Evolutionary conservation across 352 stramenopile genomes (phyloP), one percentile per base, ranked within the genome.

Genomic region (Globisporangium ultimum): DNA sequence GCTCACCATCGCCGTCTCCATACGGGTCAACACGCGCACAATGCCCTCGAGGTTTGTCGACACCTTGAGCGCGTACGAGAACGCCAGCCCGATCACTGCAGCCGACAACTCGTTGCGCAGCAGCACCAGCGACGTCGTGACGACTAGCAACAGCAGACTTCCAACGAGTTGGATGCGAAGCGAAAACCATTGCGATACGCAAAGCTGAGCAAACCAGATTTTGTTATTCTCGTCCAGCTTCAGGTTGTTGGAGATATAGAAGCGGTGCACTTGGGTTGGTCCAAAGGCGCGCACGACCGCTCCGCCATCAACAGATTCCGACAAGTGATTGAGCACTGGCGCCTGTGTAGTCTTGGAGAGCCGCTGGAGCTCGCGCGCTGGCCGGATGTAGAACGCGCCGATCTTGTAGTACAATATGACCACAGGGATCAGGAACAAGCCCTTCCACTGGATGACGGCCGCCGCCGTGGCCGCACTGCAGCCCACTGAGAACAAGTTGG

Each of bases 1-100:
- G 42, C 86, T 95, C 24, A 91, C 91, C 88, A 97, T 97, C 57
- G 54, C 95, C 61, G 50, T 78, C 58, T 84, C 68, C 10, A 81
- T 55, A 14, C 70, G 62, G 9, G 64, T 76, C 32, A 72, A 54
- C 3, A 81, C 78, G 12, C 87, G 94, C 14, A 97, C 84, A 3
- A 92, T 66, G 11, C 79, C 78, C 63, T 98, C 94, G 0, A 88
- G 72, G 45, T 67, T 90, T 10, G 77, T 70, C 0, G 82, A 93
- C 14, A 98, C 86, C 50, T 93, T 91, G 11, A 93, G 69, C 12
- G 96, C 76, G 77, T 96, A 98, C 20, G 87, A 90, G 48, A 98
- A 94, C 2, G 96, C 70, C 5, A 98, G 64, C 10, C 79, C 93
- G 24, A 91, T 81, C 18, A 67, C 1, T 84, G 53, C 24, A 1